These are phyloP conservation scores for Allium fistulosum DNA, from an alignment of 106 monocot genomes.

Conservation along the genomic window DNA sequence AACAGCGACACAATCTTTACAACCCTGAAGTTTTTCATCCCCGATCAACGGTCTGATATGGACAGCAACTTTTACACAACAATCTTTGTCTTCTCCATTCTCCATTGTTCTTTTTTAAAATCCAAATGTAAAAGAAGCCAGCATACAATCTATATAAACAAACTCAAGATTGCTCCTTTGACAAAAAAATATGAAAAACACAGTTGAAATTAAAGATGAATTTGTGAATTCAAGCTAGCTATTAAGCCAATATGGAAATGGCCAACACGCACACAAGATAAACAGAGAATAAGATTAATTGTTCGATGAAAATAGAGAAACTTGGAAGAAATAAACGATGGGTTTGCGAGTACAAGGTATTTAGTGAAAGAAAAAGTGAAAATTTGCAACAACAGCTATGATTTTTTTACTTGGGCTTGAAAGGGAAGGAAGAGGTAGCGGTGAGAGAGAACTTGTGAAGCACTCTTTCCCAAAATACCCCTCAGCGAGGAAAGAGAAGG, in stretches of 20 bases:
- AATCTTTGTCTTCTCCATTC: constrained; percentile 78
- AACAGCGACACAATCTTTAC: constrained; percentile 85
- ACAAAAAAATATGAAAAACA: neutral
- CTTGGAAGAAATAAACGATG: neutral
- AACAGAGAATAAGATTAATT: neutral
- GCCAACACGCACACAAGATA: too few relatives aligned
- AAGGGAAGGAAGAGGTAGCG: constrained; percentile 10
- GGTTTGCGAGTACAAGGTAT: constrained; percentile 4
- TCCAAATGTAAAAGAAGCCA: constrained; percentile 5
- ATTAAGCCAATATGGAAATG: neutral
- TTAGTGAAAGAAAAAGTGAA: neutral
- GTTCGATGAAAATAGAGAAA: neutral
- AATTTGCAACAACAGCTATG: constrained; percentile 22
- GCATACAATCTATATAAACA: constrained; percentile 7
- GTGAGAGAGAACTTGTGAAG: constrained; percentile 8
- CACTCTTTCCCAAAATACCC: constrained; percentile 19
- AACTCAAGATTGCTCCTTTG: too few relatives aligned
- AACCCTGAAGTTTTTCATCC: constrained; percentile 80
- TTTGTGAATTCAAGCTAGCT: neutral
- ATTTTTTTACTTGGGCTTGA: constrained; percentile 44
- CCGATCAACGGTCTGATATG: constrained; percentile 88
- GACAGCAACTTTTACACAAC: constrained; percentile 95
- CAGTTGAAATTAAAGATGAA: neutral
- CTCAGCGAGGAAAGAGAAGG: neutral
- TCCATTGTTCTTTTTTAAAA: constrained; percentile 48